Evolutionary conservation across 2,329 filamentous ascomycete genomes (phyloP).

Genomic region (Monosporascus cannonballus): DNA sequence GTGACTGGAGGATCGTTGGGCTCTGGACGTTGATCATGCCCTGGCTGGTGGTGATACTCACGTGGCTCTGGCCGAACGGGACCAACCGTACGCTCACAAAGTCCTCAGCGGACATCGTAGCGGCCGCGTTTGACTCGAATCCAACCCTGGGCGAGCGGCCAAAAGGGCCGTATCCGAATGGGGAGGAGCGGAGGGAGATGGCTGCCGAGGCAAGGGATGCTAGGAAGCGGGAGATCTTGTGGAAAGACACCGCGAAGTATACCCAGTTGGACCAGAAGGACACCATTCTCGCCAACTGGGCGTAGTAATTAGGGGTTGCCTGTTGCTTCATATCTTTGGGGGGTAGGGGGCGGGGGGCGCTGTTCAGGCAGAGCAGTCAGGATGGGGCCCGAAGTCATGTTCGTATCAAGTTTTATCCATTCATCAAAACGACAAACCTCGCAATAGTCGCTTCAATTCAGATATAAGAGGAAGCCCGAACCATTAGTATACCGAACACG

Average conservation of each 20-base stretch:
- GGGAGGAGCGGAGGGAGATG: conserved; percentile 4
- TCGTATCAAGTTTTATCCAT: too few species aligned
- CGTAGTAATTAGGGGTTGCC: too few species aligned
- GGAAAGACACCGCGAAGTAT: conserved; percentile 3
- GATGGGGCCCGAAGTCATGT: too few species aligned
- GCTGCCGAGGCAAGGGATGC: conserved; percentile 6
- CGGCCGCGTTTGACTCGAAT: conserved; percentile 4
- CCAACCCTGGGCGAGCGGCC: conserved; percentile 7
- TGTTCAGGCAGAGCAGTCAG: too few species aligned
- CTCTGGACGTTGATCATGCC: conserved; percentile 1
- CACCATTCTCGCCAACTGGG: neutral
- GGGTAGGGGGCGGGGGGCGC: too few species aligned
- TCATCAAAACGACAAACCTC: too few species aligned
- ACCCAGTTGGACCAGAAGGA: neutral
- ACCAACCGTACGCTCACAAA: conserved; percentile 6
- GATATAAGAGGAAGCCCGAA: too few species aligned
- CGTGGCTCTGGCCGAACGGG: conserved; percentile 4
- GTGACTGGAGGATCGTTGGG: conserved; percentile 3
- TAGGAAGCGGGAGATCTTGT: conserved; percentile 4
- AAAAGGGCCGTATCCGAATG: conserved; percentile 7
- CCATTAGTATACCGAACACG: too few species aligned
- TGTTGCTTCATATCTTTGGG: too few species aligned
- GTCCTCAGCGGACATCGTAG: conserved; percentile 6
- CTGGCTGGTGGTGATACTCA: neutral
- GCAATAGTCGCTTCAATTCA: too few species aligned